These are phyloP conservation scores for Emmonsia crescens DNA, from an alignment of 2,329 filamentous ascomycete genomes.

Conservation along the genomic window DNA sequence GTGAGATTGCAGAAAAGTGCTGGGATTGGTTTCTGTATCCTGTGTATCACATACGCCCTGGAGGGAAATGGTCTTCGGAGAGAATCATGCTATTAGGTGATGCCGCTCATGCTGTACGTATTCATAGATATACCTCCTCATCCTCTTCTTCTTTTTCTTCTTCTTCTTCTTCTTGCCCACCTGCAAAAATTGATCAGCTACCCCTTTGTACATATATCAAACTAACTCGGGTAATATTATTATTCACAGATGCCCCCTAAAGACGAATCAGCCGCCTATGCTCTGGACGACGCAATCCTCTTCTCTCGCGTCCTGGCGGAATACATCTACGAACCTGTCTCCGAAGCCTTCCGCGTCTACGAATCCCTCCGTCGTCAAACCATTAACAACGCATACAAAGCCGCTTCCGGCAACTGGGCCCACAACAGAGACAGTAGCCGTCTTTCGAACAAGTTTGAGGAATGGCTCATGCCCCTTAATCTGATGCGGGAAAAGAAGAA, in stretches of 20 bases:
- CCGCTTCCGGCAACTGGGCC: constrained; percentile 30
- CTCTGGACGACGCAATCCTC: constrained; percentile 36
- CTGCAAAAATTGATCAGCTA: background rate
- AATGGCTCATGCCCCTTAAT: constrained; percentile 29
- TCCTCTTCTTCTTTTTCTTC: no score
- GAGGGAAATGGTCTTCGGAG: constrained; percentile 31
- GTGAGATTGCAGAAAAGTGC: constrained; percentile 25
- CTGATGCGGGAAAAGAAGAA: constrained; percentile 20
- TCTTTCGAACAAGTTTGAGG: constrained; percentile 27
- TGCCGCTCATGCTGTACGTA: constrained; percentile 37
- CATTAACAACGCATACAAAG: constrained; percentile 31
- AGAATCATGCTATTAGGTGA: constrained; percentile 35
- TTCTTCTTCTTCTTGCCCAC: background rate
- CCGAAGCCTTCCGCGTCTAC: constrained; percentile 28
- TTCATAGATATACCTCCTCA: background rate
- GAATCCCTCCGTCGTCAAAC: constrained; percentile 28
- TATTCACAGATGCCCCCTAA: constrained; percentile 36
- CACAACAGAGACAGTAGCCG: constrained; percentile 28
- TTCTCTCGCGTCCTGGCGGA: constrained; percentile 30
- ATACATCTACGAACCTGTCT: constrained; percentile 24
- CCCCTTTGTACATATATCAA: background rate
- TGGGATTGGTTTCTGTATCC: constrained; percentile 36
- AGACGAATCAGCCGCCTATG: constrained; percentile 36
- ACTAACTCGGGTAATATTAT: background rate
- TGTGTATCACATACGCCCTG: constrained; percentile 31